Evolutionary conservation across 2,329 filamentous ascomycete species (phyloP), one percentile per base, ranked within the genome.

Genomic region (Coniochaeta sp.): DNA sequence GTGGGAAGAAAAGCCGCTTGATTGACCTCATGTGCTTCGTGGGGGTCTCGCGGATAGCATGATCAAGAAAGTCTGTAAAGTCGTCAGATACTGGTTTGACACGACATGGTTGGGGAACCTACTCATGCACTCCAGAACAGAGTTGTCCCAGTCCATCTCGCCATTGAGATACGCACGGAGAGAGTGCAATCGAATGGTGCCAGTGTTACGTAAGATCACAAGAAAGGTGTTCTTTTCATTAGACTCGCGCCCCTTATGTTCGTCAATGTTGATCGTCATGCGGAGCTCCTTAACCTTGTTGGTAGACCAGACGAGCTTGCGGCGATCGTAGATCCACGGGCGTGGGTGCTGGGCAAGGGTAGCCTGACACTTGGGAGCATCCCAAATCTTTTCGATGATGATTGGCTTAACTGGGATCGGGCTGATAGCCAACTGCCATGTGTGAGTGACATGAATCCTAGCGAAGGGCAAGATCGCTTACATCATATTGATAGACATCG

Each of bases 401-500:
- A 82, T 79, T 3, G 75, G 69, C 72, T 89, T 90, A 61, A 88
- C 81, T 0, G 74, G 76, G 9, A 85, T 85, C 1, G 81, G 84
- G 1, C 86, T 84, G 50, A 93, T 81, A 4, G 81, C 70, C 28
- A 96, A 77, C 89, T 91, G n/a, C 28, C 34, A 55, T 34, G 56
- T 55, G 31, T 63, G 50, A 68, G 63, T 56, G 34, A 40, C 8
- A 14, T 34, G 9, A 8, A 38, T 19, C 7, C 24, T 12, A 11
- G 7, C 12, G 33, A 3, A 1, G 14, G 5, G 19, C 58, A 9
- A 50, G 40, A 57, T 34, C 43, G 81, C 89, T 81, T 76, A 93
- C 90, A 76, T 96, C 91, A 67, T 93, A 98, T 70, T 97, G 93
- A 63, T 87, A 87, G 24, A 97, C 83, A 0, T 84, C 82, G 14